A percentile compares a stretch with the other conserved stretches of the same genome.
Conservation (phyloP, 371 early-diverging fungal genomes). For the Mucor saturninus region DNA sequence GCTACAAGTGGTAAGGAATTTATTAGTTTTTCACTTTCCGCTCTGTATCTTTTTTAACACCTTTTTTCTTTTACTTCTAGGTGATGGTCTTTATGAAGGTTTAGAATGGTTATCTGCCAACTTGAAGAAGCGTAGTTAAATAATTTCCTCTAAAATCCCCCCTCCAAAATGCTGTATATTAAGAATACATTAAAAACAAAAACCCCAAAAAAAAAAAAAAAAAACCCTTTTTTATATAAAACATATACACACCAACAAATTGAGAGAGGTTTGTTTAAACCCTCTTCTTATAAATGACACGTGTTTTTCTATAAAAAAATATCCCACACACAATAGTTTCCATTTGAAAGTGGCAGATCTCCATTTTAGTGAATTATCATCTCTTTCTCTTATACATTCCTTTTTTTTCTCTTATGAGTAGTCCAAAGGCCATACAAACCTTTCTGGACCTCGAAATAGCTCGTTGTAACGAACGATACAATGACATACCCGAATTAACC, state of each 20-base stretch:
- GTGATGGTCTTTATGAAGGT: constrained; percentile 96
- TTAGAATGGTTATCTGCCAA: constrained; percentile 75
- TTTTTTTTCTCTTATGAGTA: constrained; percentile 20
- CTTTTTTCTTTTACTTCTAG: constrained; percentile 18
- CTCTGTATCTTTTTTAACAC: neutral
- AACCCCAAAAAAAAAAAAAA: neutral
- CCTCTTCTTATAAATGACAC: neutral
- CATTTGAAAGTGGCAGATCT: too few relatives aligned
- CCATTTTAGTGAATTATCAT: too few relatives aligned
- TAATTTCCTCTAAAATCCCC: too few relatives aligned
- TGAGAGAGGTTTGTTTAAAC: neutral
- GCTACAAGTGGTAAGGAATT: constrained; percentile 80
- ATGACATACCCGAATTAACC: constrained; percentile 62
- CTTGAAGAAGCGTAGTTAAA: constrained; percentile 42
- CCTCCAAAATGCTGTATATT: neutral
- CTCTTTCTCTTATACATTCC: neutral
- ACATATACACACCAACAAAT: neutral
- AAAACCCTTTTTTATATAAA: neutral
- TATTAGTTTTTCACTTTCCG: neutral
- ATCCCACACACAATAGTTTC: neutral
- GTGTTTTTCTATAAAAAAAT: neutral
- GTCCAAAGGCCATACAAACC: constrained; percentile 36
- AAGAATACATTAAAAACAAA: neutral
- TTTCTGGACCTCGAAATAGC: constrained; percentile 60
- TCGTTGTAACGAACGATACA: constrained; percentile 63